Base-by-base conservation (phyloP, 129 eudicot species). In the Erigeron canadensis region DNA sequence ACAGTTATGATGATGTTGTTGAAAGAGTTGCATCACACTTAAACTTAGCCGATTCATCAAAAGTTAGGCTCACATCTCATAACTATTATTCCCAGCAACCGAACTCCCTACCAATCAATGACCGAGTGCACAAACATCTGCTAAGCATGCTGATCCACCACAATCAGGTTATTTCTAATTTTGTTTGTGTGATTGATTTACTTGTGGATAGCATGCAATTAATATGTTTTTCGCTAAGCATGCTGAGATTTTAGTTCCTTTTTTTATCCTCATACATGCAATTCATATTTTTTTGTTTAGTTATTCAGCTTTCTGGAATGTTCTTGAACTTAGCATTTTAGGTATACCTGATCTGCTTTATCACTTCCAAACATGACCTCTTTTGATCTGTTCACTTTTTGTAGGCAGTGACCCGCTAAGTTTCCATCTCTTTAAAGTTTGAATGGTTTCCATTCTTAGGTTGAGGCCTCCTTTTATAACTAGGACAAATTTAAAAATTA, bases 31-130 rank as follows among this genome's bases (percentile, higher is more conserved):
- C 97, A 1, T 66, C 47, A 45, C 88, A 81, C 58, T 84, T 91
- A 78, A 75, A 77, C 60, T 69, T 88, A 65, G 84, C 82, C 17
- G 96, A 91, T 72, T 90, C 97, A 61, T 82, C 88, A 28, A 91
- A 91, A 77, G 82, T 91, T 43, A 80, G 97, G 78, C 97, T 91
- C 69, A 91, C 97, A 72, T 73, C 97, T 53, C 97, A 91, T 67
- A 87, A 91, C 74, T 91, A 92, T 68, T 86, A 91, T 72, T 88
- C 95, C 56, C 95, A 91, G 73, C 92, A 88, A 82, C 97, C 97
- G 17, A 91, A 91, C 79, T 92, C 95, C 58, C 90, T 88, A 43
- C 92, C 95, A 40, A 82, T 91, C 13, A 88, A 82, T 63, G 88
- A 88, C 56, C 80, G 91, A 41, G 86, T 83, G 41, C 86, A 72